Base-by-base conservation (phyloP, 1,139 yeast species). In the Yamadazyma songkhlaensis region DNA sequence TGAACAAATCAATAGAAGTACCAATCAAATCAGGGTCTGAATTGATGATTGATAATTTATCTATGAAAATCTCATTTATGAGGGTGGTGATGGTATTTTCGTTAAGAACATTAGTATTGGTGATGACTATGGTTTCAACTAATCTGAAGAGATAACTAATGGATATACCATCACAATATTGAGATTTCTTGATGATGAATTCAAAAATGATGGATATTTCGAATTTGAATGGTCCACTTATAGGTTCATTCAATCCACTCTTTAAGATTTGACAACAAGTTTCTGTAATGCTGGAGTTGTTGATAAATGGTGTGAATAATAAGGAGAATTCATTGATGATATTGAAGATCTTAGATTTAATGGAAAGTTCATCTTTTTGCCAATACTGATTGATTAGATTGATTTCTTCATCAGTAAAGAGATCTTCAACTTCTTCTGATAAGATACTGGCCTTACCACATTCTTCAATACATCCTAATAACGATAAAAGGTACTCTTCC, bases 391-490 rank as follows among this genome's bases (percentile, higher is more conserved):
- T 51, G 11, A 64, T 55, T 5, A 43, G 28, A 8, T 34, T 31
- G 14, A 51, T 36, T 32, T 62, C 62, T 11, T 59, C 60, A 9
- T 54, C 59, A 7, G 62, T 55, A 37, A 62, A 60, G 33, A 60
- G 59, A 12, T 67, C 72, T 11, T 73, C 77, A 10, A 64, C 50
- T 20, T 81, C 87, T 30, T 77, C 84, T 0, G 85, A 80, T 4
- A 77, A 55, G 33, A 72, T 70, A 47, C 84, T 60, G 0, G 90
- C 88, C 41, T 79, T 81, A 0, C 89, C 92, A 10, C 86, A 61
- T 40, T 83, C 86, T 14, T 71, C 70, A 0, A 87, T 57, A 53
- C 89, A 84, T 8, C 75, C 62, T 23, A 85, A 60, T 32, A 86
- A 57, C 25, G 88, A 79, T 4, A 67, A 47, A 3, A 74, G 51